Percentiles rank a stretch among this genome's conserved stretches.
phyloP scores from a whole-genome alignment of 164 flowering plant genomes.

The Umbellularia californica region DNA sequence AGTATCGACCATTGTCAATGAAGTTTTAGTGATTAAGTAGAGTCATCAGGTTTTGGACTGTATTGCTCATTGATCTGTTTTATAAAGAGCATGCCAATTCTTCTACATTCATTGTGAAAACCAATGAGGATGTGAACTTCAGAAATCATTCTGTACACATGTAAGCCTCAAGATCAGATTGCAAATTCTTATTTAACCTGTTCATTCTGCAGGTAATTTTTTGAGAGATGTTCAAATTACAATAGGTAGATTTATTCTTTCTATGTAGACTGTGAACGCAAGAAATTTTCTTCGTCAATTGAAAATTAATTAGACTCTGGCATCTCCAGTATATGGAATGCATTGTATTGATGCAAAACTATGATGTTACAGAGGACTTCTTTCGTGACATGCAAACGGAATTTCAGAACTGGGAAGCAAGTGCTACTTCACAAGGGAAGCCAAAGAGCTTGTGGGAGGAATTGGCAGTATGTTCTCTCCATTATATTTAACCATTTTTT shows the following conservation, averaged over 20 bases:
- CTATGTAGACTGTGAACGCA: conserved; percentile 6
- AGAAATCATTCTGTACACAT: conserved; percentile 1
- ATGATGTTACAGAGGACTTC: conserved; percentile 62
- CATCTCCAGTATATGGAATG: neutral
- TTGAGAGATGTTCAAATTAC: conserved; percentile 87
- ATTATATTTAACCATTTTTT: too few relatives aligned
- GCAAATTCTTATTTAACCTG: conserved; percentile 45
- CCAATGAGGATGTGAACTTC: conserved; percentile 4
- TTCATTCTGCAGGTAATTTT: conserved; percentile 88
- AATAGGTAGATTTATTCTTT: conserved; percentile 65
- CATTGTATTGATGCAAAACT: neutral
- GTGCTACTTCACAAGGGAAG: conserved; percentile 61
- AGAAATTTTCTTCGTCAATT: conserved; percentile 11
- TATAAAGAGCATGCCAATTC: neutral
- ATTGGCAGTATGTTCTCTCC: conserved; percentile 56
- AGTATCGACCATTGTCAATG: too few relatives aligned
- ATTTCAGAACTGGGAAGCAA: conserved; percentile 79
- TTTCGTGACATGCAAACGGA: conserved; percentile 84
- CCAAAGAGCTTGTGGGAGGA: conserved; percentile 98
- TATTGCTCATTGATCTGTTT: neutral
- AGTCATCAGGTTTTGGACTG: neutral
- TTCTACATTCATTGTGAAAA: neutral
- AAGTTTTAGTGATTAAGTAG: too few relatives aligned
- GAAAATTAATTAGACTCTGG: conserved; percentile 4
- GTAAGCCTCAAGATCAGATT: conserved; percentile 16